These are phyloP conservation scores for Backusella macrospora DNA, from an alignment of 192 early-diverging fungal species.

Conservation along the genomic window DNA sequence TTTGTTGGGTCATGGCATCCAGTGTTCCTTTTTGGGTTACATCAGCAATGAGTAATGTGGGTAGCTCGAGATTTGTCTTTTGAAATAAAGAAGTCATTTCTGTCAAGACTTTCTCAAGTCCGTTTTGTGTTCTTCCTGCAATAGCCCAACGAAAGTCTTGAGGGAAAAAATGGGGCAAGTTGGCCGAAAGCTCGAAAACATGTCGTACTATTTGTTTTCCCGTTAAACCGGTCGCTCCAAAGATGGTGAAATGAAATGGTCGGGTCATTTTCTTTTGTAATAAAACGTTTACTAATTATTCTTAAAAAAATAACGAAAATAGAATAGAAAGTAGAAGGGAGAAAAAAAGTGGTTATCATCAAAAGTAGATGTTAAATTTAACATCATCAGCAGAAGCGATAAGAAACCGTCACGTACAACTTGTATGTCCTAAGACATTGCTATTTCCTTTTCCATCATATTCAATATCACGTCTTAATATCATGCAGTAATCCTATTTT, in stretches of 20 bases:
- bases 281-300: not conserved
- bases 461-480: too few relatives aligned
- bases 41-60: constrained; percentile 50
- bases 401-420: too few relatives aligned
- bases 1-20: constrained; percentile 26
- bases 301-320: not conserved
- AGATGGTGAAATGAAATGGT: constrained; percentile 49
- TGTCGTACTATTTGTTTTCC: constrained; percentile 54
- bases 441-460: too few relatives aligned
- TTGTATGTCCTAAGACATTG: too few relatives aligned
- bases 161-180: constrained; percentile 16
- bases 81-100: constrained; percentile 22
- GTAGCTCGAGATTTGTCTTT: constrained; percentile 13
- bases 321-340: not conserved
- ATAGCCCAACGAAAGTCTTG: constrained; percentile 34
- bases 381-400: too few relatives aligned
- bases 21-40: constrained; percentile 35
- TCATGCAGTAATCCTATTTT: too few relatives aligned
- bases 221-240: constrained; percentile 67
- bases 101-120: constrained; percentile 23
- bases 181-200: constrained; percentile 30
- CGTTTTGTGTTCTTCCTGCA: constrained; percentile 27
- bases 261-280: constrained; percentile 19
- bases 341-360: not conserved
- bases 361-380: too few relatives aligned